Conservation (phyloP, 768 basidiomycete species). For the Tulasnella sp. region DNA sequence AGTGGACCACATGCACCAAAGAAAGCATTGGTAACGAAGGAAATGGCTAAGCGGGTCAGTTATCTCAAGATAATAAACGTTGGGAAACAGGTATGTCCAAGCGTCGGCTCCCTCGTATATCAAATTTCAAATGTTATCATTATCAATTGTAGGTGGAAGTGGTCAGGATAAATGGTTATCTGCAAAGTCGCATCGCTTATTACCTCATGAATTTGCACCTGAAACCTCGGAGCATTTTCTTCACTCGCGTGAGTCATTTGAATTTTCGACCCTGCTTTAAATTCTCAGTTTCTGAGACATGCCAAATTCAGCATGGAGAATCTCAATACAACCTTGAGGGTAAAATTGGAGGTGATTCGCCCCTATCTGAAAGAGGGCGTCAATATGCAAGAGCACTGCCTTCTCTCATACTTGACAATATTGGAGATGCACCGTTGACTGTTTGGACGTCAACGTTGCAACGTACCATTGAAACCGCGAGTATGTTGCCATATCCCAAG, state of each 20-base stretch:
- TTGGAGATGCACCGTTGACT: conserved; percentile 83
- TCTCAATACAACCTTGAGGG: conserved; percentile 94
- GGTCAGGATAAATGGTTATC: conserved; percentile 73
- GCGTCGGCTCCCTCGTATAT: conserved; percentile 24
- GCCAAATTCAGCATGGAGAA: conserved; percentile 69
- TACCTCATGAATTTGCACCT: conserved; percentile 98
- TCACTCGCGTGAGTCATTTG: conserved; percentile 67
- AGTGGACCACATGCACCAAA: not conserved
- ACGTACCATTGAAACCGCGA: conserved; percentile 84
- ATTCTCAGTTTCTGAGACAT: conserved; percentile 6
- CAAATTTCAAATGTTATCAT: not conserved
- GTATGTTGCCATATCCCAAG: conserved; percentile 70
- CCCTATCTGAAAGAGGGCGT: conserved; percentile 70
- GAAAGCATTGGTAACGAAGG: conserved; percentile 1
- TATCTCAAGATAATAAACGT: conserved; percentile 91
- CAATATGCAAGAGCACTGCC: conserved; percentile 80
- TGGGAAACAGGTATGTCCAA: conserved; percentile 74
- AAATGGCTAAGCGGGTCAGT: conserved; percentile 41
- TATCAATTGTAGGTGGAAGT: conserved; percentile 5
- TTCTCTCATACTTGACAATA: conserved; percentile 73
- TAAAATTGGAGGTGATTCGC: conserved; percentile 94
- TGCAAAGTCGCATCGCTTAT: conserved; percentile 94
- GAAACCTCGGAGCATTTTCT: conserved; percentile 90
- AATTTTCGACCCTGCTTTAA: not conserved
- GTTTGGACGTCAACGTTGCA: conserved; percentile 98